phyloP scores from a whole-genome alignment of 345 rosid species.

The Gossypium thurberi region DNA sequence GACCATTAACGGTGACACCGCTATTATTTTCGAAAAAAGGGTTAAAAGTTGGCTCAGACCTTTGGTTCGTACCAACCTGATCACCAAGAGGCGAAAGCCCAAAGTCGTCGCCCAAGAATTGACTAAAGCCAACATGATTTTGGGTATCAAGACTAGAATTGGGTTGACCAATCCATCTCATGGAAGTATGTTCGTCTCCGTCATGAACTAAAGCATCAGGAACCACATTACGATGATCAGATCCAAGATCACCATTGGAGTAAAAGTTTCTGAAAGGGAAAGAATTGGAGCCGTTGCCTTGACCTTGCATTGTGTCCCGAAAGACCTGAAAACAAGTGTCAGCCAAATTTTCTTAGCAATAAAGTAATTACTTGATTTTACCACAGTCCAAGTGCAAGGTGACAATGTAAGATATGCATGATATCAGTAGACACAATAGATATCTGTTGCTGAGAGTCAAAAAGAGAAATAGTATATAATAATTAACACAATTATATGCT shows the following conservation, averaged over 20 bases:
- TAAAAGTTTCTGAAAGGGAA: neutral
- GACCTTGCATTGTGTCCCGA: neutral
- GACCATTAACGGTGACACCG: neutral
- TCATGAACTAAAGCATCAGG: neutral
- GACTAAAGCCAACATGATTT: neutral
- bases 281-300: slow-evolving; percentile 8
- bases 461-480: too few relatives aligned
- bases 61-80: slow-evolving; percentile 8
- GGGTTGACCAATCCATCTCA: slow-evolving; percentile 4
- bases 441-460: too few relatives aligned
- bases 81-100: neutral
- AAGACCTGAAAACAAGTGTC: neutral
- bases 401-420: too few relatives aligned
- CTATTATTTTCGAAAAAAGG: neutral
- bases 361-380: neutral
- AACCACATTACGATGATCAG: neutral
- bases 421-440: too few relatives aligned
- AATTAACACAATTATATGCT: too few relatives aligned
- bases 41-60: neutral
- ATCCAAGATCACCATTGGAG: neutral
- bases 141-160: neutral
- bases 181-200: neutral
- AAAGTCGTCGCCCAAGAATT: neutral
- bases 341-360: neutral
- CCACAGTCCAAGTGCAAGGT: neutral